Conservation (phyloP, 2,329 filamentous ascomycete species). For the Drechslerella dactyloides region DNA sequence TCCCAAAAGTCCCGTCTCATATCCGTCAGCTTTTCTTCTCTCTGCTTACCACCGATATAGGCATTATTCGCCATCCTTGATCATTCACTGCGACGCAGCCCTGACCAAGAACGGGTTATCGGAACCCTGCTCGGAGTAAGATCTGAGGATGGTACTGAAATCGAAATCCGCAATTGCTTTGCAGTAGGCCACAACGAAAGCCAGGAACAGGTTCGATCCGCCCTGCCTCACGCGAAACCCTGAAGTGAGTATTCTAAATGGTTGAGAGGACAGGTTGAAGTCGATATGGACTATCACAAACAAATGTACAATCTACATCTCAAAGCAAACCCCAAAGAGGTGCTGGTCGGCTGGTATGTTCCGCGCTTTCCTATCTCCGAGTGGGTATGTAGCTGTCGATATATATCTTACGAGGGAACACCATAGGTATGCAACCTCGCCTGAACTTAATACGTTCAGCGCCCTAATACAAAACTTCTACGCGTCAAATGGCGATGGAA, state of each 20-base stretch:
- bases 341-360: constrained; percentile 80
- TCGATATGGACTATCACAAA: constrained; percentile 99
- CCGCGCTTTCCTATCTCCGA: neutral
- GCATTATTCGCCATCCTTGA: constrained; percentile 81
- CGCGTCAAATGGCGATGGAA: constrained; percentile 93
- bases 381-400: neutral
- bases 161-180: constrained; percentile 94
- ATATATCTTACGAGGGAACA: neutral
- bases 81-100: constrained; percentile 89
- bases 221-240: neutral
- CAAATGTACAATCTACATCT: constrained; percentile 96
- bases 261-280: constrained; percentile 69
- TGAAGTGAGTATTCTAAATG: neutral
- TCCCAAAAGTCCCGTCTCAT: constrained; percentile 55
- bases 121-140: constrained; percentile 91
- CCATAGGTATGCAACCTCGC: constrained; percentile 81
- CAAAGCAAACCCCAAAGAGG: constrained; percentile 90
- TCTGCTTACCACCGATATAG: constrained; percentile 57
- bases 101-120: constrained; percentile 93
- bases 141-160: constrained; percentile 94
- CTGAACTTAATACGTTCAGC: constrained; percentile 97
- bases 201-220: constrained; percentile 72
- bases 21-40: neutral
- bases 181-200: constrained; percentile 98
- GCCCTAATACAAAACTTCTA: constrained; percentile 99